Evolutionary conservation across 169 alveolate species (phyloP).

Genomic region (Eimeria acervulina): DNA sequence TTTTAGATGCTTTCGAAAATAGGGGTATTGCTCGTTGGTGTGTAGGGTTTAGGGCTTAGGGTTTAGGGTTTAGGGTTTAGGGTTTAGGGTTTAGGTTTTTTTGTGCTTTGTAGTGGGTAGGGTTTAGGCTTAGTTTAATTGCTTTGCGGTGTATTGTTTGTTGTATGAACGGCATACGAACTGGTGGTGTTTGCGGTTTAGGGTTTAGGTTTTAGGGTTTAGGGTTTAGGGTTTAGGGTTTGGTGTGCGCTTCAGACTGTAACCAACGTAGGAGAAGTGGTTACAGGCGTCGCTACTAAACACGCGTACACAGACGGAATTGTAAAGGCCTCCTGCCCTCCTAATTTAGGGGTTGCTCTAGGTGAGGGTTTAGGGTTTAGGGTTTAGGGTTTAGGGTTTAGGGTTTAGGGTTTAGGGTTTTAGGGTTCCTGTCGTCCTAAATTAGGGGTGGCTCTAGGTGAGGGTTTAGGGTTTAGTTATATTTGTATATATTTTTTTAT

Average conservation of each 20-base stretch:
- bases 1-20: too few relatives aligned
- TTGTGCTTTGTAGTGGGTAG: too few relatives aligned
- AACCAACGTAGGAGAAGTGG: background rate
- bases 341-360: background rate
- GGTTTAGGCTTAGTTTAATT: too few relatives aligned
- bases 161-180: too few relatives aligned
- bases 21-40: too few relatives aligned
- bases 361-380: conserved; percentile 25
- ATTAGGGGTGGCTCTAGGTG: background rate
- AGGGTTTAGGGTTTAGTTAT: background rate
- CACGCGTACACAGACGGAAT: background rate
- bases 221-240: conserved; percentile 13
- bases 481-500: too few relatives aligned
- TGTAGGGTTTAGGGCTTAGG: too few relatives aligned
- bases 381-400: conserved; percentile 44
- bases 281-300: background rate
- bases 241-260: background rate
- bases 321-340: background rate
- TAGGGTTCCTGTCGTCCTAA: background rate
- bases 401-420: background rate
- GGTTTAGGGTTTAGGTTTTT: too few relatives aligned
- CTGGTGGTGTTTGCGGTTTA: background rate
- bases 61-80: too few relatives aligned
- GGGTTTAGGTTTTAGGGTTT: background rate
- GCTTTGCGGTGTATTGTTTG: too few relatives aligned